Conservation (phyloP, 139 green algal species). For the Chlorella sp. region DNA sequence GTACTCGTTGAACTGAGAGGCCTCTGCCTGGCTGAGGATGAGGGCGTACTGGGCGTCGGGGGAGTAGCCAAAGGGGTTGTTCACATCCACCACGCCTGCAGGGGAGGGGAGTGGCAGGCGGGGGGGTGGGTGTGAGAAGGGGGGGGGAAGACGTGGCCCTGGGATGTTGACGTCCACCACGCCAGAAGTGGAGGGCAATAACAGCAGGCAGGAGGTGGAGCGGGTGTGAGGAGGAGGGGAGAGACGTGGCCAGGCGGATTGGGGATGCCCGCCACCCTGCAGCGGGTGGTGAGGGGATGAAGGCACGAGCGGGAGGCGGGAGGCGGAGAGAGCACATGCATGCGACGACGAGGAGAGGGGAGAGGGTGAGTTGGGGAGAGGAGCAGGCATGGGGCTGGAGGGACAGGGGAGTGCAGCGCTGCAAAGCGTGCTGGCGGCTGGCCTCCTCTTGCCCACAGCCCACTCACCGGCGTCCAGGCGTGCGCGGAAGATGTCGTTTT, state of each 20-base stretch:
- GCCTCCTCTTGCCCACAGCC: no score
- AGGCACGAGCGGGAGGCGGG: no score
- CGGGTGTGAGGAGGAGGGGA: no score
- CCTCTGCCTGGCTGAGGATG: slow-evolving; percentile 47
- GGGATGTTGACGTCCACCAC: slow-evolving; percentile 23
- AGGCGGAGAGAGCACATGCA: no score
- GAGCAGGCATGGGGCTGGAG: neutral
- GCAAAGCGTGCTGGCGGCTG: neutral
- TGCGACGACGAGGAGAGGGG: neutral
- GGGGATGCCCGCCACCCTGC: neutral
- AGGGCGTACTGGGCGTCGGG: slow-evolving; percentile 14
- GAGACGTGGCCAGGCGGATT: neutral
- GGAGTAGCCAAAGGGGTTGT: slow-evolving; percentile 37
- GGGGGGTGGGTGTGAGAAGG: no score
- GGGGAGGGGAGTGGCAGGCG: neutral
- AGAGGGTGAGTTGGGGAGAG: neutral
- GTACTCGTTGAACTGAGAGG: slow-evolving; percentile 51
- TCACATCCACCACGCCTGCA: slow-evolving; percentile 29
- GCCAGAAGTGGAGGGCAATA: no score
- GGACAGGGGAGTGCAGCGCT: no score
- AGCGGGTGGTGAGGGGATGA: neutral
- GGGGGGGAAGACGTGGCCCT: no score
- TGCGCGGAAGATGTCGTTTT: slow-evolving; percentile 28
- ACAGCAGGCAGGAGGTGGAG: neutral
- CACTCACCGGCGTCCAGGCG: neutral